Conservation (phyloP, 2,329 filamentous ascomycete genomes). For the Neurospora crassa region DNA sequence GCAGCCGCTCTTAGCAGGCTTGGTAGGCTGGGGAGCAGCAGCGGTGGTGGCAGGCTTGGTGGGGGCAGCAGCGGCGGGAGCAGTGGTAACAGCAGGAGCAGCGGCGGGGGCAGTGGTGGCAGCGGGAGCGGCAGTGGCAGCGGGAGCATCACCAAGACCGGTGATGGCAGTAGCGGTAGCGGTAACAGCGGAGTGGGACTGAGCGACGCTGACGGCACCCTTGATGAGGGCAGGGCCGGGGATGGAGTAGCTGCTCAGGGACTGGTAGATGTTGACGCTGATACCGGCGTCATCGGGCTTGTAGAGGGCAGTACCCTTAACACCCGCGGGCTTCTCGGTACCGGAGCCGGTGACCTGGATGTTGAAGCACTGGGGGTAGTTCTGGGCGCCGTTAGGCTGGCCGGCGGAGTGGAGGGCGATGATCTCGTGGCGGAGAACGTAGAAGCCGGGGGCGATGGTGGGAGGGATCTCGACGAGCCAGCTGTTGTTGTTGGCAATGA, state of each 20-base stretch:
- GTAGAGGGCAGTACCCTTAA: conserved; percentile 18
- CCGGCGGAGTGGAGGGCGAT: conserved; percentile 34
- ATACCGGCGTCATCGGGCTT: conserved; percentile 16
- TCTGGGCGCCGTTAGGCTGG: conserved; percentile 33
- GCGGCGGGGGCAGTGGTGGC: conserved; percentile 7
- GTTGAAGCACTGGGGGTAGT: conserved; percentile 39
- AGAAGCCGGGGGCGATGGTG: conserved; percentile 25
- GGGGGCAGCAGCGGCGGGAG: conserved; percentile 3
- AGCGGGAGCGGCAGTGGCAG: neutral
- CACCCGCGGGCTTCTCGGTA: conserved; percentile 20
- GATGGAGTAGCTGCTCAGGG: conserved; percentile 15
- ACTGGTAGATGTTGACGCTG: conserved; percentile 18
- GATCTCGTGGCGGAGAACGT: conserved; percentile 40
- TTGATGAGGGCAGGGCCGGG: conserved; percentile 20
- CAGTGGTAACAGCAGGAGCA: conserved; percentile 1
- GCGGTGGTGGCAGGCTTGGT: neutral
- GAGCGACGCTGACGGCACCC: conserved; percentile 7
- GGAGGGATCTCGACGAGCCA: conserved; percentile 34
- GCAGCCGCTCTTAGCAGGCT: neutral
- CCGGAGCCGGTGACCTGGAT: conserved; percentile 31
- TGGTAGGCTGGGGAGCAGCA: neutral
- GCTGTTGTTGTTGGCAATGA: conserved; percentile 33
- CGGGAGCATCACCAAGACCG: conserved; percentile 8
- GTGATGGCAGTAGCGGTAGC: conserved; percentile 14
- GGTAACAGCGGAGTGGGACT: conserved; percentile 11